Conservation (phyloP, 352 stramenopile genomes). For the Hyaloperonospora arabidopsidis region DNA sequence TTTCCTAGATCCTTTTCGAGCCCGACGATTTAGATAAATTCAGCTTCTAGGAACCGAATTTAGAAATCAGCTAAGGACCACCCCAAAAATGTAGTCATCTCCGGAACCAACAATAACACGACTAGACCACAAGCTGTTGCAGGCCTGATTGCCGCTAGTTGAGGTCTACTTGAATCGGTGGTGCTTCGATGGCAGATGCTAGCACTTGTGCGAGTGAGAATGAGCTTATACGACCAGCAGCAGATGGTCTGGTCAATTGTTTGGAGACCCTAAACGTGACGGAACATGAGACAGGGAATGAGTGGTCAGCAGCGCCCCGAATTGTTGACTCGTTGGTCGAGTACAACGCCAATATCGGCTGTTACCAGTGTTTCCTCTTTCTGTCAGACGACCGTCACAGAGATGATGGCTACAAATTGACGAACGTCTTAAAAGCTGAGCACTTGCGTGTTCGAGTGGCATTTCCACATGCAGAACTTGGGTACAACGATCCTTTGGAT, state of each 20-base stretch:
- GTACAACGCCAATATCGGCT: conserved; percentile 77
- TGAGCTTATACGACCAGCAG: conserved; percentile 25
- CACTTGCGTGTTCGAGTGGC: conserved; percentile 29
- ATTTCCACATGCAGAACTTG: conserved; percentile 34
- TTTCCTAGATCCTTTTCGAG: too few species aligned
- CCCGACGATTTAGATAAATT: too few species aligned
- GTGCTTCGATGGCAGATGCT: too few species aligned
- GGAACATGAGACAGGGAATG: background rate
- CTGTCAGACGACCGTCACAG: conserved; percentile 12
- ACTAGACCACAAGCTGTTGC: too few species aligned
- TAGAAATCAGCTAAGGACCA: too few species aligned
- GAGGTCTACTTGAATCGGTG: too few species aligned
- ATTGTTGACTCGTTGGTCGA: conserved; percentile 45
- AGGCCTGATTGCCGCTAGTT: too few species aligned
- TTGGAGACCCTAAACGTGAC: conserved; percentile 23
- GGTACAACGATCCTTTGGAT: background rate
- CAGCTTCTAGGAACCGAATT: too few species aligned
- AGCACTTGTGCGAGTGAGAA: conserved; percentile 11
- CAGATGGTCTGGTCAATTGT: conserved; percentile 18
- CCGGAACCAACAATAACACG: too few species aligned
- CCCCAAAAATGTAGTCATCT: too few species aligned
- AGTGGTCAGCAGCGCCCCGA: conserved; percentile 7
- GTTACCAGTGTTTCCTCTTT: conserved; percentile 68
- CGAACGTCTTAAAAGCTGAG: conserved; percentile 14
- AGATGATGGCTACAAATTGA: conserved; percentile 3